Evolutionary conservation across 345 rosid genomes (phyloP), one percentile per base, ranked within the genome.

Genomic region (Citrus trifoliata): DNA sequence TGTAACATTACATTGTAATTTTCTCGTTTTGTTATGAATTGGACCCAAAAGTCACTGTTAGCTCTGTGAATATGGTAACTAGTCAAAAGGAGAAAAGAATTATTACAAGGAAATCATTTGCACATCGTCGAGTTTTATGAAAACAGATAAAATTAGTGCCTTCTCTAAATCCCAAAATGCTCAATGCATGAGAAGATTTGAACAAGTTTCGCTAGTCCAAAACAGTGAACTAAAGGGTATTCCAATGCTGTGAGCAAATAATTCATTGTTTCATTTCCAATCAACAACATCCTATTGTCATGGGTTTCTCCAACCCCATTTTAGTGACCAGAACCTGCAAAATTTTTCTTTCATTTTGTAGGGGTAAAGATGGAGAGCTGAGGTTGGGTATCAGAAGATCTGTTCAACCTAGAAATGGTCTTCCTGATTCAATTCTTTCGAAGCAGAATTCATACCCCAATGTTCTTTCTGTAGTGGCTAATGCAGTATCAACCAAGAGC

Each of bases 381-480:
- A 92, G 98, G 73, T 85, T 93, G 82, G 98, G 98, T 62, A 88
- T 93, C 73, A 88, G 98, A 88, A 88, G 93, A 85, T 86, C 89
- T 76, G 76, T 85, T 79, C 88, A 97, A 74, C 98, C 95, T n/a
- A 83, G 86, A 80, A 89, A 88, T 73, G 92, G 86, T 64, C 91
- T 93, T 87, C 98, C 97, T 64, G 92, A 84, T 78, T 87, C 97
- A 32, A 71, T 89, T 77, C 64, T 86, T 58, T 74, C 85, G 63
- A 88, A 92, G 80, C 92, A 84, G 78, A 90, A 84, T 79, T 87
- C 92, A 4, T 80, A 69, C 76, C 83, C 86, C 6, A 80, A 76
- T 72, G 78, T 88, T 82, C 93, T 95, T 67, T 89, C 98, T 32
- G 75, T 76, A 12, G 95, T 88, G 76, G 90, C 91, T 75, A 86